phyloP scores from a whole-genome alignment of 2,329 filamentous ascomycete species.

The Aspergillus costaricaensis region DNA sequence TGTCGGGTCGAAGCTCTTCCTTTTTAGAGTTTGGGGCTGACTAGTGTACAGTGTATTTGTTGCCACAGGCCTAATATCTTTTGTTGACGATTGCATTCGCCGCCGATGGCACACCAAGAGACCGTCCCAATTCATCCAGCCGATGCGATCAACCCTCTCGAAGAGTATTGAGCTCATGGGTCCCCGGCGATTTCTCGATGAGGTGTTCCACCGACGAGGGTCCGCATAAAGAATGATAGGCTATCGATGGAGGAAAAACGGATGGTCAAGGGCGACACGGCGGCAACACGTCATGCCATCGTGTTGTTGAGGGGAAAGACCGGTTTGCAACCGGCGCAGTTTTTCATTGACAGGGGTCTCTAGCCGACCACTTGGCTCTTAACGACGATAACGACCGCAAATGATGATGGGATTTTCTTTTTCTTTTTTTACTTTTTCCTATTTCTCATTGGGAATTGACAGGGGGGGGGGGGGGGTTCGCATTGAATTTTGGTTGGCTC shows the following conservation, averaged over 20 bases:
- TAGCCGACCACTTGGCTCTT: constrained; percentile 1
- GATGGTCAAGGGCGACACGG: not conserved
- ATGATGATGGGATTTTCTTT: not conserved
- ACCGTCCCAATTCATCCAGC: constrained; percentile 54
- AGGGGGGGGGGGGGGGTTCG: not conserved
- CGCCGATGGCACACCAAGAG: constrained; percentile 67
- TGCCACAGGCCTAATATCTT: constrained; percentile 81
- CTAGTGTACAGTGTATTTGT: constrained; percentile 69
- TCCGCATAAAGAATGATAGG: constrained; percentile 30
- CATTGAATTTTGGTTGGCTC: not conserved
- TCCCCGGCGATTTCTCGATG: constrained; percentile 63
- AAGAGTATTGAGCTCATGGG: constrained; percentile 64
- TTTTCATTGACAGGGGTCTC: not conserved
- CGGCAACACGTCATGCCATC: constrained; percentile 3
- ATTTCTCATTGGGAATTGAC: not conserved
- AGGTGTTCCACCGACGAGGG: constrained; percentile 60
- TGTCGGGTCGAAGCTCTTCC: not conserved
- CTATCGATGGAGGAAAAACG: not conserved
- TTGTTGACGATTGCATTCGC: constrained; percentile 91
- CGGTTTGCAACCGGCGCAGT: not conserved
- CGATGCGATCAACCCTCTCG: constrained; percentile 54
- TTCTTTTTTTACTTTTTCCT: too few species aligned
- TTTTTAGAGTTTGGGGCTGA: constrained; percentile 14
- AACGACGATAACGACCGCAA: constrained; percentile 2
- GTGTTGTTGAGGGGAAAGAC: not conserved